These are phyloP conservation scores for Collariella sp. DNA, from an alignment of 495 filamentous ascomycete genomes.

Conservation along the genomic window DNA sequence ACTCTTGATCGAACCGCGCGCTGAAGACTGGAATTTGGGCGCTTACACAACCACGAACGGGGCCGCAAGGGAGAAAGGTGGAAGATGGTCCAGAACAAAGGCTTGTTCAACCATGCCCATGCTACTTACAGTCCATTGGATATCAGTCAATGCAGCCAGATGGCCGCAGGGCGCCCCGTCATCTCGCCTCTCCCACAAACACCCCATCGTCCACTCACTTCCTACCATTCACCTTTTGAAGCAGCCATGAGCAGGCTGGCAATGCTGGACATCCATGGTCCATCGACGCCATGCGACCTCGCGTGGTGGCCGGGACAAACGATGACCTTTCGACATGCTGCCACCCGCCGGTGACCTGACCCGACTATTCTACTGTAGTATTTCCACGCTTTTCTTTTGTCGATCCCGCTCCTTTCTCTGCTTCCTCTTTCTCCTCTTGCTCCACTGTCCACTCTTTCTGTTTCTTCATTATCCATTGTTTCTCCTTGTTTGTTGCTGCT, in stretches of 20 bases:
- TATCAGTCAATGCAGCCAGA: neutral
- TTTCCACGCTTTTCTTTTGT: neutral
- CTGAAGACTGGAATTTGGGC: neutral
- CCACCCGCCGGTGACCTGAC: neutral
- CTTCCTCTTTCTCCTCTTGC: neutral
- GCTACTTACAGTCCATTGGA: neutral
- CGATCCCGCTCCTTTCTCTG: neutral
- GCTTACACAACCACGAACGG: neutral
- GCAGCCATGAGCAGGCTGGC: no score
- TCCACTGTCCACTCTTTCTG: neutral
- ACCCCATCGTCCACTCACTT: neutral
- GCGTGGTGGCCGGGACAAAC: neutral
- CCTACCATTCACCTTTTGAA: neutral
- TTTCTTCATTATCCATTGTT: neutral
- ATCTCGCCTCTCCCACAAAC: conserved; percentile 1
- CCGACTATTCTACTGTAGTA: neutral
- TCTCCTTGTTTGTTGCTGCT: conserved; percentile 2
- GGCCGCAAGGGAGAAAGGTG: neutral
- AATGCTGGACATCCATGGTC: no score
- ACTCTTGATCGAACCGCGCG: neutral
- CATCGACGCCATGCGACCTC: neutral
- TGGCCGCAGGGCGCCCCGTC: conserved; percentile 1
- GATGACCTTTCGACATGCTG: conserved; percentile 7
- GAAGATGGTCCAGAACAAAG: neutral
- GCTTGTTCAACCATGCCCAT: neutral